Percentiles rank a stretch among this genome's conserved stretches.
These are phyloP conservation scores for Agrocybe chaxingu DNA, from an alignment of 768 basidiomycete genomes.

Conservation along the genomic window DNA sequence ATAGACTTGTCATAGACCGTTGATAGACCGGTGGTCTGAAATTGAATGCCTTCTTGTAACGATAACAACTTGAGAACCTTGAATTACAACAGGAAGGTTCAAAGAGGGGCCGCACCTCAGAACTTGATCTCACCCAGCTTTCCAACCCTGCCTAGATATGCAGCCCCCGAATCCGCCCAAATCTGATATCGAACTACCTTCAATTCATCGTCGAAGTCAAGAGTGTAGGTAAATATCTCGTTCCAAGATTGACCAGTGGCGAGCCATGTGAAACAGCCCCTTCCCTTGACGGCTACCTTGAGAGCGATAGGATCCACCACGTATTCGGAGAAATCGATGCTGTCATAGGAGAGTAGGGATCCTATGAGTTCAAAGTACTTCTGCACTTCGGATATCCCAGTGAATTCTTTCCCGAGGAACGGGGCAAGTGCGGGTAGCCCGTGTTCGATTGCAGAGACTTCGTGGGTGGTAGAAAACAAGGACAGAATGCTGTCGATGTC, in stretches of 20 bases:
- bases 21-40: no score
- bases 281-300: conserved; percentile 54
- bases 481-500: conserved; percentile 39
- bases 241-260: conserved; percentile 53
- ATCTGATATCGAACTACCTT: conserved; percentile 62
- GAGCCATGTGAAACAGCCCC: conserved; percentile 54
- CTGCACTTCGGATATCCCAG: conserved; percentile 38
- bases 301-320: conserved; percentile 46
- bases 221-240: conserved; percentile 56
- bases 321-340: conserved; percentile 54
- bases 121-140: conserved; percentile 29
- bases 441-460: conserved; percentile 48
- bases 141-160: conserved; percentile 57
- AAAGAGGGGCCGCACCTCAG: conserved; percentile 1
- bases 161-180: conserved; percentile 67
- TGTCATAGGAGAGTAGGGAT: conserved; percentile 43
- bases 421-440: conserved; percentile 53
- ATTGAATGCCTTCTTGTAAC: no score
- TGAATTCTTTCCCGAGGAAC: conserved; percentile 54
- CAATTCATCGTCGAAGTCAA: conserved; percentile 56
- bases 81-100: not conserved
- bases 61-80: no score
- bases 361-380: conserved; percentile 49
- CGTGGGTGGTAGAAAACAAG: conserved; percentile 46
- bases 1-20: no score